Conservation (phyloP, 495 filamentous ascomycete genomes). For the Podospora appendiculata region DNA sequence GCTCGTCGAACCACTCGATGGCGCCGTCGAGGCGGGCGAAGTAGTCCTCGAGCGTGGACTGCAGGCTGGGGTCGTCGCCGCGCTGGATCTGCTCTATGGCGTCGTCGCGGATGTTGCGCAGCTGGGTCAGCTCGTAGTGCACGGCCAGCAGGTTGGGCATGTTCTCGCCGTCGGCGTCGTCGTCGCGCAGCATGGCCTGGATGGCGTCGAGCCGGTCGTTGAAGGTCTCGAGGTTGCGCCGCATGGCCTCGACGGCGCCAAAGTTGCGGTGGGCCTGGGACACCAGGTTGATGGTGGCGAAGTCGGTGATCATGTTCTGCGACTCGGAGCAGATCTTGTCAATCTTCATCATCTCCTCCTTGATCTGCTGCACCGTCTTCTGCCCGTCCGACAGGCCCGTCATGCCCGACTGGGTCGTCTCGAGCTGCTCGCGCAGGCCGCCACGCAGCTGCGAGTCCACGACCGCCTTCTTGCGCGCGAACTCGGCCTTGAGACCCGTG, state of each 20-base stretch:
- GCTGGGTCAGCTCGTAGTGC: constrained; percentile 83
- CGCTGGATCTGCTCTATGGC: constrained; percentile 89
- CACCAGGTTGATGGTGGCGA: constrained; percentile 90
- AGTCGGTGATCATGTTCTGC: constrained; percentile 93
- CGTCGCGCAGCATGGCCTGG: constrained; percentile 65
- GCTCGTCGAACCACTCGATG: constrained; percentile 91
- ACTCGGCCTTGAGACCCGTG: constrained; percentile 78
- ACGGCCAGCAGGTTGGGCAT: constrained; percentile 86
- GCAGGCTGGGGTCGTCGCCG: constrained; percentile 61
- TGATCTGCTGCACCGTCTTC: constrained; percentile 77
- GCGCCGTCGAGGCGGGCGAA: constrained; percentile 83
- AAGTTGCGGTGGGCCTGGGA: constrained; percentile 94
- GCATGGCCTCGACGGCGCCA: constrained; percentile 84
- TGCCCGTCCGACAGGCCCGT: constrained; percentile 77
- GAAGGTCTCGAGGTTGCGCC: constrained; percentile 78
- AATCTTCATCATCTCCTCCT: constrained; percentile 97
- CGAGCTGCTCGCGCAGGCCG: constrained; percentile 82
- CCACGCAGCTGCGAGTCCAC: constrained; percentile 83
- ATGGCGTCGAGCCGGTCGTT: constrained; percentile 65
- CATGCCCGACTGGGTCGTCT: constrained; percentile 89
- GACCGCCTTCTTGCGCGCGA: constrained; percentile 85
- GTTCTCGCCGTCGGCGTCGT: constrained; percentile 75
- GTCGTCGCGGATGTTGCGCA: constrained; percentile 90
- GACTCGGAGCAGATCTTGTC: constrained; percentile 95
- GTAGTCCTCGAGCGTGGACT: constrained; percentile 76